Percentiles rank a stretch among this genome's conserved stretches.
Evolutionary conservation across 306 rosid genomes (phyloP).

Genomic region (Psophocarpus tetragonolobus): DNA sequence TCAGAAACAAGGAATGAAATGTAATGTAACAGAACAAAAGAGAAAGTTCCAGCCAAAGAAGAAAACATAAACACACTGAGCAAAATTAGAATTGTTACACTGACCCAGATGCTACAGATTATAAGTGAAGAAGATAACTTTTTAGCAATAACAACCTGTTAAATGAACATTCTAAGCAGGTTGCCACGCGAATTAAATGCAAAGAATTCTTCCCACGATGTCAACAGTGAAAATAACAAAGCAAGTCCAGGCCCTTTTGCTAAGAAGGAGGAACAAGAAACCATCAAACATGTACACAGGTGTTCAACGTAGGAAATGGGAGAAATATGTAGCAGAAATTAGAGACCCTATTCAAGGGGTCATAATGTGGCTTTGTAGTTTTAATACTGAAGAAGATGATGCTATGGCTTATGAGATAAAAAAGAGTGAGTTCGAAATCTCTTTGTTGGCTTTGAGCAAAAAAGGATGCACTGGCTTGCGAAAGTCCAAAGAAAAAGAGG

Average conservation of each 20-base stretch:
- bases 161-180: constrained; percentile 40
- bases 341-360: constrained; percentile 45
- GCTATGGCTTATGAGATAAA: constrained; percentile 51
- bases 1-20: constrained; percentile 30
- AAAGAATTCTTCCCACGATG: not conserved
- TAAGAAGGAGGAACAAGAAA: constrained; percentile 20
- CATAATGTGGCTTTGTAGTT: constrained; percentile 67
- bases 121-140: constrained; percentile 58
- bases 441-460: not conserved
- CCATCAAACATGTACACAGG: constrained; percentile 48
- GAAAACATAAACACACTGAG: constrained; percentile 30
- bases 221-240: not conserved
- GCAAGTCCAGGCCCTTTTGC: not conserved
- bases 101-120: constrained; percentile 81
- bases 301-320: constrained; percentile 64
- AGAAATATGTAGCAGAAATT: constrained; percentile 66
- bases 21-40: constrained; percentile 37
- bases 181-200: constrained; percentile 18
- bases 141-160: not conserved
- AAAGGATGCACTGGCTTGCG: constrained; percentile 29
- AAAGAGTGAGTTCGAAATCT: constrained; percentile 28
- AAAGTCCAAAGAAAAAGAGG: not conserved
- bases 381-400: constrained; percentile 56
- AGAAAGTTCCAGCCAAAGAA: constrained; percentile 27
- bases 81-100: constrained; percentile 57